A percentile compares a stretch with the other conserved stretches of the same genome.
phyloP scores from a whole-genome alignment of 2,329 filamentous ascomycete species.

The Pseudocercospora macadamiae region DNA sequence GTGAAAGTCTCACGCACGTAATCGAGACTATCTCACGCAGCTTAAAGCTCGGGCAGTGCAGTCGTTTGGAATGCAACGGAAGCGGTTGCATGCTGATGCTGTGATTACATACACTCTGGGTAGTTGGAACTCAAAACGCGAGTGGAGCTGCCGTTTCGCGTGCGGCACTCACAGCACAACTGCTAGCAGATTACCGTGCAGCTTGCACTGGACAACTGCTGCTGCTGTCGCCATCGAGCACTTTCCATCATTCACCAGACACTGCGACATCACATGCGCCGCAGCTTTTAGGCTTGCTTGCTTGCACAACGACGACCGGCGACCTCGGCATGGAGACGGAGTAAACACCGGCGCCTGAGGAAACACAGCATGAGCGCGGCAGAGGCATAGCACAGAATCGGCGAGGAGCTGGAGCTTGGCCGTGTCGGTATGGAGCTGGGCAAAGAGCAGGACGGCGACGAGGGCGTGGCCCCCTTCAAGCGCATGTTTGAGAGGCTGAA shows the following conservation, averaged over 20 bases:
- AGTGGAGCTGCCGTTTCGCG: neutral
- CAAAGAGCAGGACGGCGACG: conserved; percentile 18
- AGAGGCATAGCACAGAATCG: neutral
- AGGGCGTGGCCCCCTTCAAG: conserved; percentile 26
- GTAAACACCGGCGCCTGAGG: neutral
- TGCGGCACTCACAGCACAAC: too few species aligned
- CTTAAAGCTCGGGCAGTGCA: too few species aligned
- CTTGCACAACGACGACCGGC: neutral
- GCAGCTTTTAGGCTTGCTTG: too few species aligned
- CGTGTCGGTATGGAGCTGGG: conserved; percentile 14
- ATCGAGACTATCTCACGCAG: neutral
- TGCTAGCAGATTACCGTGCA: neutral
- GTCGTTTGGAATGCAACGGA: too few species aligned
- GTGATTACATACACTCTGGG: neutral
- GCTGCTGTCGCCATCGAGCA: too few species aligned
- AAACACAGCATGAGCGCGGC: conserved; percentile 8
- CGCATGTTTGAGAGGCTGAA: conserved; percentile 39
- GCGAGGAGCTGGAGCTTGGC: too few species aligned
- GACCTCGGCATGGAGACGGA: conserved; percentile 1
- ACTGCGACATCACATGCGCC: too few species aligned
- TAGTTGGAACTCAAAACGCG: neutral
- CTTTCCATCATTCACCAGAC: too few species aligned
- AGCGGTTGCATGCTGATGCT: neutral
- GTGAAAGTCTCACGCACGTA: neutral
- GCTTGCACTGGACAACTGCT: neutral